phyloP scores from a whole-genome alignment of 805 yeast species.

The Kluyveromyces nonfermentans region DNA sequence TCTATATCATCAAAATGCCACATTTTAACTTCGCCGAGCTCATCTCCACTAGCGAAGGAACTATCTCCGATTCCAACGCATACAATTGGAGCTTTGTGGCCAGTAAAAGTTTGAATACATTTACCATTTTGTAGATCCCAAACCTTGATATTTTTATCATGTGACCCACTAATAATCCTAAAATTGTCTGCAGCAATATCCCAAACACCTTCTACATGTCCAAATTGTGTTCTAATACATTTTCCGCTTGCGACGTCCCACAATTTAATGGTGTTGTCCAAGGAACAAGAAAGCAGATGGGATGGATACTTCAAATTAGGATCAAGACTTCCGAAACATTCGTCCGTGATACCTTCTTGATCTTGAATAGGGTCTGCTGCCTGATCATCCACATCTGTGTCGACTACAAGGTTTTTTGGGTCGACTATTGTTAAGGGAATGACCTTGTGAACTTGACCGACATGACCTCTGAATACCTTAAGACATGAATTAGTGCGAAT shows the following conservation, averaged over 20 bases:
- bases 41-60: slow-evolving; percentile 82
- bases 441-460: slow-evolving; percentile 90
- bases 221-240: slow-evolving; percentile 90
- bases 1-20: slow-evolving; percentile 42
- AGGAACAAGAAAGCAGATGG: slow-evolving; percentile 74
- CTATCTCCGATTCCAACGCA: slow-evolving; percentile 87
- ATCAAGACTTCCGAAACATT: slow-evolving; percentile 15
- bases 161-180: slow-evolving; percentile 89
- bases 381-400: slow-evolving; percentile 22
- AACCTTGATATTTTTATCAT: slow-evolving; percentile 81
- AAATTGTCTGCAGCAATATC: slow-evolving; percentile 92
- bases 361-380: slow-evolving; percentile 4
- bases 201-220: slow-evolving; percentile 98
- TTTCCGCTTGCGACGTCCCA: slow-evolving; percentile 86
- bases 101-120: slow-evolving; percentile 87
- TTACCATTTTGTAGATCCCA: slow-evolving; percentile 96
- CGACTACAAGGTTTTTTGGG: slow-evolving; percentile 40
- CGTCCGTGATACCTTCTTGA: slow-evolving; percentile 11
- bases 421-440: slow-evolving; percentile 75
- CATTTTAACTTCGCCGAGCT: slow-evolving; percentile 78
- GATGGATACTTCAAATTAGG: slow-evolving; percentile 49
- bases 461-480: slow-evolving; percentile 74
- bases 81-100: slow-evolving; percentile 33
- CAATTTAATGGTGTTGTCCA: slow-evolving; percentile 85
- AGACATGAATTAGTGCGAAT: slow-evolving; percentile 70